Conservation (phyloP, 495 filamentous ascomycete species). For the Talaromyces liani region DNA sequence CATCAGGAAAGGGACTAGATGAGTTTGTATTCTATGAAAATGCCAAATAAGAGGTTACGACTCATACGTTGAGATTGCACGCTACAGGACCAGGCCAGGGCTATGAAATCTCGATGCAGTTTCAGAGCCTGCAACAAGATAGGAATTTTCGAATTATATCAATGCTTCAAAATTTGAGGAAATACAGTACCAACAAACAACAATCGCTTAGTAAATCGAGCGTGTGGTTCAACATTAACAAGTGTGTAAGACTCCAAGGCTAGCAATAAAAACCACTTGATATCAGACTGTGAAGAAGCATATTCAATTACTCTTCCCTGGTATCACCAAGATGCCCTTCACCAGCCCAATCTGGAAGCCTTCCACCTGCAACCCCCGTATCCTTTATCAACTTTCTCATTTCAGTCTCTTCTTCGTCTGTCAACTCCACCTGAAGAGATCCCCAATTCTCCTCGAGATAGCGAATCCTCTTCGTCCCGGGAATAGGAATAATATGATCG, state of each 20-base stretch:
- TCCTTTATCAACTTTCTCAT: slow-evolving; percentile 18
- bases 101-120: too few relatives aligned
- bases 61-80: too few relatives aligned
- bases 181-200: too few relatives aligned
- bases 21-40: slow-evolving; percentile 70
- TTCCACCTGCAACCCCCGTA: not conserved
- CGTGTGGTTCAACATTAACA: too few relatives aligned
- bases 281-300: too few relatives aligned
- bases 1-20: slow-evolving; percentile 73
- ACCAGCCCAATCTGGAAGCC: not conserved
- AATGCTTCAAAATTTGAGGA: too few relatives aligned
- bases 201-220: too few relatives aligned
- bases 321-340: not conserved
- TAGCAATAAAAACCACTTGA: too few relatives aligned
- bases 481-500: slow-evolving; percentile 48
- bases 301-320: not conserved
- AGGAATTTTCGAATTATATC: too few relatives aligned
- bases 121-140: too few relatives aligned
- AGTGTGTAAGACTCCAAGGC: too few relatives aligned
- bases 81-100: too few relatives aligned
- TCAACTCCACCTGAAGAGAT: slow-evolving; percentile 38
- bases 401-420: slow-evolving; percentile 38
- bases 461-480: slow-evolving; percentile 46
- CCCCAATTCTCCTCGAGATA: slow-evolving; percentile 52
- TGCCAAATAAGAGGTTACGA: not conserved